A percentile compares a stretch with the other conserved stretches of the same genome.
Conservation (phyloP, 2,329 filamentous ascomycete species). For the Bipolaris victoriae region DNA sequence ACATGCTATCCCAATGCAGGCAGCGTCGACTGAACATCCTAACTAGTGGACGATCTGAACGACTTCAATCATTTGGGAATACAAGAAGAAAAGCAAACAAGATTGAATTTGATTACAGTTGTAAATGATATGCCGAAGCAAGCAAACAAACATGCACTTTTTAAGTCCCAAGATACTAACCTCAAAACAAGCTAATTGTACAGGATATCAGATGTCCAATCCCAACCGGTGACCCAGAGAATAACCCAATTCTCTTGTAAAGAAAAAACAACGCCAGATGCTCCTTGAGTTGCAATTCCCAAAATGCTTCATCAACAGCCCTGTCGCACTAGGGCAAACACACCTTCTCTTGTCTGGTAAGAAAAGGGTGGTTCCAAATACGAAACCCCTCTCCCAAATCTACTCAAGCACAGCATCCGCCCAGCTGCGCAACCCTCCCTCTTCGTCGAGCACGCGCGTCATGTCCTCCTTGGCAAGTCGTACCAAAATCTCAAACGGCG, state of each 20-base stretch:
- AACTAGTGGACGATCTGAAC: neutral
- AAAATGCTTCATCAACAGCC: slow-evolving; percentile 19
- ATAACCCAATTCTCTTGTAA: slow-evolving; percentile 21
- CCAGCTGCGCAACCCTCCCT: slow-evolving; percentile 39
- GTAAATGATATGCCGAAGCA: neutral
- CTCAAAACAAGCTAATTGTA: slow-evolving; percentile 35
- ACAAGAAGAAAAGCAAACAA: neutral
- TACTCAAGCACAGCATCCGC: slow-evolving; percentile 36
- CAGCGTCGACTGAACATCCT: slow-evolving; percentile 1
- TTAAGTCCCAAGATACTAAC: neutral
- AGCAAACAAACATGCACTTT: neutral
- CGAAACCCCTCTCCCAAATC: neutral
- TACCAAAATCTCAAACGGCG: slow-evolving; percentile 45
- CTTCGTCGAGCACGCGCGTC: slow-evolving; percentile 36
- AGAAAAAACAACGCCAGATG: slow-evolving; percentile 7
- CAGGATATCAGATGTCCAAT: slow-evolving; percentile 46
- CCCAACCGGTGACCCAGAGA: slow-evolving; percentile 18
- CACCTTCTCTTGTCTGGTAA: slow-evolving; percentile 10
- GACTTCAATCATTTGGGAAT: neutral
- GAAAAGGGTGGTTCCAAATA: neutral
- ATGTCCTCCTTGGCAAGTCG: slow-evolving; percentile 44
- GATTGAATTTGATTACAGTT: neutral
- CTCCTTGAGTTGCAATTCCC: slow-evolving; percentile 12
- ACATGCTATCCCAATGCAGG: slow-evolving; percentile 20
- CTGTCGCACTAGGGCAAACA: slow-evolving; percentile 22